Conservation (phyloP, 148 eudicot genomes). For the Diospyros lotus region DNA sequence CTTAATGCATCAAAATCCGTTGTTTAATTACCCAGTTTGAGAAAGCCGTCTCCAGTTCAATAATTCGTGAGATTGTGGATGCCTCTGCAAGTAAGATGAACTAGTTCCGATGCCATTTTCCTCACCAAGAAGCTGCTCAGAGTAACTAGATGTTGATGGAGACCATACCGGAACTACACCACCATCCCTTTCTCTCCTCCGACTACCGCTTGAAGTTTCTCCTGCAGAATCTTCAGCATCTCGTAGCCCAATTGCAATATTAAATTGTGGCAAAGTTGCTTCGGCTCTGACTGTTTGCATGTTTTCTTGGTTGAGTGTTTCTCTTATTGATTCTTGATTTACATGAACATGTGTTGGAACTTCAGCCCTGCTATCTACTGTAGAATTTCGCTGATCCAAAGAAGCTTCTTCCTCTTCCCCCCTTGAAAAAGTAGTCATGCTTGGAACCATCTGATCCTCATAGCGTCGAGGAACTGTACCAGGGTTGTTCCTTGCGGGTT, state of each 20-base stretch:
- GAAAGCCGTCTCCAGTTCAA: slow-evolving; percentile 85
- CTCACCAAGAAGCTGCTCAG: slow-evolving; percentile 65
- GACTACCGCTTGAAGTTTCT: slow-evolving; percentile 60
- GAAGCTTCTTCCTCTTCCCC: slow-evolving; percentile 67
- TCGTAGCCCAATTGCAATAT: slow-evolving; percentile 35
- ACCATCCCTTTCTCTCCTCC: slow-evolving; percentile 67
- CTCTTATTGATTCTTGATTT: slow-evolving; percentile 32
- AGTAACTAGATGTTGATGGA: slow-evolving; percentile 56
- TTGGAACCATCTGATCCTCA: slow-evolving; percentile 97
- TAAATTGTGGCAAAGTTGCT: slow-evolving; percentile 29
- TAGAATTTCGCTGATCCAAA: slow-evolving; percentile 41
- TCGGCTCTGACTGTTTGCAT: slow-evolving; percentile 20
- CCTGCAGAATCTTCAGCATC: slow-evolving; percentile 59
- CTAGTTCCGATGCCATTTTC: slow-evolving; percentile 48
- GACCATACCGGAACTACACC: slow-evolving; percentile 98
- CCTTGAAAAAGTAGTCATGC: slow-evolving; percentile 72
- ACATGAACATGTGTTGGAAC: slow-evolving; percentile 55
- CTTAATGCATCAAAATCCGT: slow-evolving; percentile 17
- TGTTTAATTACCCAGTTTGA: slow-evolving; percentile 75
- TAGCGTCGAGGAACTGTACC: slow-evolving; percentile 33
- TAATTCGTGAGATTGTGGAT: slow-evolving; percentile 71
- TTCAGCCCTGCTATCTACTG: slow-evolving; percentile 62
- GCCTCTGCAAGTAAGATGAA: slow-evolving; percentile 80
- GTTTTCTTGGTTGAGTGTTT: slow-evolving; percentile 19
- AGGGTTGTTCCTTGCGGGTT: slow-evolving; percentile 40